Conservation (phyloP, 2,329 filamentous ascomycete species). For the Endocalyx cinctus region DNA sequence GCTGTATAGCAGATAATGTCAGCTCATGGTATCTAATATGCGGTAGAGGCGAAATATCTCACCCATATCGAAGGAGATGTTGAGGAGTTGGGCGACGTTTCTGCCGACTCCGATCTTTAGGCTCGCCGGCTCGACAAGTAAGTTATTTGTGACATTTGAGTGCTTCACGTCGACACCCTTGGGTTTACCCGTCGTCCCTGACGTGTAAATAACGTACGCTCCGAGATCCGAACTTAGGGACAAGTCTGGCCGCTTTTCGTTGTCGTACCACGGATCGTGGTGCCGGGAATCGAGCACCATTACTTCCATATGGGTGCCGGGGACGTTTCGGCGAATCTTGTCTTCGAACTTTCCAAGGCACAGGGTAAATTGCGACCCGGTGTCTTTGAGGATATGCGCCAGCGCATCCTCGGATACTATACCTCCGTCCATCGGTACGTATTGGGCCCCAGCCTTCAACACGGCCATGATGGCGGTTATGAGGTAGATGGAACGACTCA, state of each 20-base stretch:
- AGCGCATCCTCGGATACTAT: constrained; percentile 45
- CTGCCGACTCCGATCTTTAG: constrained; percentile 45
- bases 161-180: constrained; percentile 58
- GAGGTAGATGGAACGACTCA: constrained; percentile 52
- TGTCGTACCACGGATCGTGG: constrained; percentile 2
- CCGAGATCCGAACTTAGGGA: constrained; percentile 15
- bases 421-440: constrained; percentile 55
- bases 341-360: constrained; percentile 33
- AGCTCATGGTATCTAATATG: too few species aligned
- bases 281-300: constrained; percentile 10
- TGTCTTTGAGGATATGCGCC: constrained; percentile 44
- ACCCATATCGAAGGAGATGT: constrained; percentile 60
- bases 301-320: constrained; percentile 24
- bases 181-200: constrained; percentile 52
- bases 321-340: constrained; percentile 10
- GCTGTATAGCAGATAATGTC: constrained; percentile 34
- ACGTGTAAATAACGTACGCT: constrained; percentile 40
- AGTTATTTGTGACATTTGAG: constrained; percentile 45
- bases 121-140: constrained; percentile 44
- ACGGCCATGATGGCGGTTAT: constrained; percentile 52
- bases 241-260: constrained; percentile 10
- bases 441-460: constrained; percentile 53
- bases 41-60: too few species aligned
- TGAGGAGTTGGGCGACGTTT: constrained; percentile 51
- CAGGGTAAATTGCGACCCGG: constrained; percentile 38